These are phyloP conservation scores for Nasturtium officinale DNA, from an alignment of 345 rosid species.

Conservation along the genomic window DNA sequence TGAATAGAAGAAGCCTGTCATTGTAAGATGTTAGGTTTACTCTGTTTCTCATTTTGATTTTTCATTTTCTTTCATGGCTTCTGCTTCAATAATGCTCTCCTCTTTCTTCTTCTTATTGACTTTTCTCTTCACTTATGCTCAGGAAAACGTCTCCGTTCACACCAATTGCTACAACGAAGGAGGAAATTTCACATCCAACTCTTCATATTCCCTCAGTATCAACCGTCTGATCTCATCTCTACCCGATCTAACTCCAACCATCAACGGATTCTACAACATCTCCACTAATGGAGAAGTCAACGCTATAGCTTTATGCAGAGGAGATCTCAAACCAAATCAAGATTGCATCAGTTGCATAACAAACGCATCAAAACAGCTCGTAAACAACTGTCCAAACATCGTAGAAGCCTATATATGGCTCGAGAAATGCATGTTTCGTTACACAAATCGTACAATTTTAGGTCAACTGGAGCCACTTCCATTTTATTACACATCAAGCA, in stretches of 20 bases:
- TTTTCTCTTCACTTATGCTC: background rate
- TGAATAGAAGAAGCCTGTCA: background rate
- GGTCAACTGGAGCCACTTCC: constrained; percentile 24
- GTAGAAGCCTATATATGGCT: constrained; percentile 29
- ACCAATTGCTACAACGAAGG: constrained; percentile 19
- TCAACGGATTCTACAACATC: constrained; percentile 34
- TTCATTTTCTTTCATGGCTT: constrained; percentile 2
- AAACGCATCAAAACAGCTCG: constrained; percentile 9
- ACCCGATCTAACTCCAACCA: constrained; percentile 31
- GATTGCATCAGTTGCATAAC: constrained; percentile 36
- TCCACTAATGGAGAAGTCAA: constrained; percentile 27
- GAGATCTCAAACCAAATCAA: constrained; percentile 33
- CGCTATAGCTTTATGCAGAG: constrained; percentile 38
- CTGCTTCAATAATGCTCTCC: constrained; percentile 4
- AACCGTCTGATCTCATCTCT: constrained; percentile 27
- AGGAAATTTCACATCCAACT: constrained; percentile 32
- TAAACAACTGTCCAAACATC: constrained; percentile 10
- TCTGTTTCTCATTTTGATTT: background rate
- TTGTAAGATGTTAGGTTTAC: background rate
- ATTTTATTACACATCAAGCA: constrained; percentile 13
- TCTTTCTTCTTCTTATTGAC: background rate
- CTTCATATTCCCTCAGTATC: constrained; percentile 26
- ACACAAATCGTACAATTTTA: constrained; percentile 21
- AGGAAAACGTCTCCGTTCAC: constrained; percentile 21
- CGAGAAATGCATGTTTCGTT: constrained; percentile 35